Conservation (phyloP, 2,329 filamentous ascomycete species). For the Phaeophleospora eucalypticola region DNA sequence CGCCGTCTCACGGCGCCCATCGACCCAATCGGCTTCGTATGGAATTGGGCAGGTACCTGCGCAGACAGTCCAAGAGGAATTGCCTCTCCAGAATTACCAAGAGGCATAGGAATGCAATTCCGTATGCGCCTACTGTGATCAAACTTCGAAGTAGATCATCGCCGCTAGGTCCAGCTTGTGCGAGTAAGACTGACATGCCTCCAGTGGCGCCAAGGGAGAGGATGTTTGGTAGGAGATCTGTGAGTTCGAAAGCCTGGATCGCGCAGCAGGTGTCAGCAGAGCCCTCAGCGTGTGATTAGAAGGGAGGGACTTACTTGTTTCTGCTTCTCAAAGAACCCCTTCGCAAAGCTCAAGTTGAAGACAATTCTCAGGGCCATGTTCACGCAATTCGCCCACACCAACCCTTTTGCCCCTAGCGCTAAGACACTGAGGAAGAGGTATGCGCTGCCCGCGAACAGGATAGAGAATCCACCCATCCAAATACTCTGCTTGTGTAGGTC, state of each 20-base stretch:
- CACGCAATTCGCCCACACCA: conserved; percentile 81
- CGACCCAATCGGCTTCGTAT: not conserved
- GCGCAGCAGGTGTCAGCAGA: not conserved
- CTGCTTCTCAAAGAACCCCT: conserved; percentile 54
- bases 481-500: conserved; percentile 73
- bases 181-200: not conserved
- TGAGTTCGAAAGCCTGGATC: not conserved
- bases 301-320: conserved; percentile 26
- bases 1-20: not conserved
- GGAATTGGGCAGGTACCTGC: not conserved
- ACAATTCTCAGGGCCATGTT: conserved; percentile 83
- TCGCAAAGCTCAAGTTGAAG: conserved; percentile 76
- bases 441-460: conserved; percentile 68
- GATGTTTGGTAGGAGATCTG: not conserved
- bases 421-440: conserved; percentile 69
- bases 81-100: not conserved
- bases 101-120: not conserved
- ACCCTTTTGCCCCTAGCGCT: conserved; percentile 67
- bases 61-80: not conserved
- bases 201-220: not conserved
- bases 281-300: not conserved
- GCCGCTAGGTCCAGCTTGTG: not conserved
- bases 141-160: not conserved
- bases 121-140: not conserved
- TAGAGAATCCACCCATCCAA: conserved; percentile 81